Base-by-base conservation (phyloP, 768 basidiomycete species). In the Omphalotus guepiniiformis region DNA sequence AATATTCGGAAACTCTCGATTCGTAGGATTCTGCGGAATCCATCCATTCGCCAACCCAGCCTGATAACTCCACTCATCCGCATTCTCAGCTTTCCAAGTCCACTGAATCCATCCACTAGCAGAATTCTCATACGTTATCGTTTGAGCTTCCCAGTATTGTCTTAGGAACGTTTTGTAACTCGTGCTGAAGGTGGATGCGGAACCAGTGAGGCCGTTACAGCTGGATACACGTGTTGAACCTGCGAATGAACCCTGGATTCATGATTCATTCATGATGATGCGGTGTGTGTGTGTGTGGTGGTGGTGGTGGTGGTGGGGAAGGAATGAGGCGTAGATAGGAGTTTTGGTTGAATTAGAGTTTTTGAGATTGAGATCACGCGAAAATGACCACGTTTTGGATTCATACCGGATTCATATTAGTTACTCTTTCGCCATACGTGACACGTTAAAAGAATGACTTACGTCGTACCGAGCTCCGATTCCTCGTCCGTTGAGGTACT, bases 1-100 rank as follows among this genome's bases (percentile, higher is more conserved):
- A 47, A 85, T 84, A 52, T 68, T 74, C 15, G 82, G 85, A 64
- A 79, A 89, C 55, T 68, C 55, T 39, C 57, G 63, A 21, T 61
- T 53, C 9, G 74, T 75, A 5, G 77, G 75, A 50, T 76, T 62
- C 53, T 72, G 62, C 7, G 93, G 92, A 60, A 96, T 93, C 89
- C 88, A 93, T 18, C 92, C 92, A 50, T 42, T 21, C 1, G 3
- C 21, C 26, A 94, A 69, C 32, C 91, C 91, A 37, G 86, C 82
- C 54, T 88, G 79, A 70, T 95, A 95, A 1, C 85, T 76, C 93
- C 93, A 96, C 48, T 95, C 93, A 53, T 91, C 87, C 2, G 88
- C 84, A 51, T 68, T 67, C 62, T 92, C 89, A 0, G 88, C 63
- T 68, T 91, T 91, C 88, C 88, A 91, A 1, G 85, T 80, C 88